Evolutionary conservation across 345 rosid genomes (phyloP).

Genomic region (Citropsis articulata): DNA sequence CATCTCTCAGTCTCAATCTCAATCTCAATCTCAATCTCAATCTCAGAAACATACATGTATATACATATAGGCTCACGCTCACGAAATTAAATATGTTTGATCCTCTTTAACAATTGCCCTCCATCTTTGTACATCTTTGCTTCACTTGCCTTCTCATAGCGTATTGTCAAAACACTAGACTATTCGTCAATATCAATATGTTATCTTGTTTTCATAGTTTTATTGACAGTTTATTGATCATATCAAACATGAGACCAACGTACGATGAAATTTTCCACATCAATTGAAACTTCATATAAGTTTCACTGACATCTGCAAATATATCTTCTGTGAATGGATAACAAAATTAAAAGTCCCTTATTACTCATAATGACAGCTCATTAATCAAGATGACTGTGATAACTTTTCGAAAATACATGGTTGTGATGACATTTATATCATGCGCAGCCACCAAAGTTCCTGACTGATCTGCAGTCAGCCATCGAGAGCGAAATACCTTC

Average conservation of each 20-base stretch:
- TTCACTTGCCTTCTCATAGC: background rate
- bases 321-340: background rate
- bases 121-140: background rate
- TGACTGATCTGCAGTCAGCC: constrained; percentile 49
- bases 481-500: constrained; percentile 35
- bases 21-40: background rate
- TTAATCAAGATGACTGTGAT: background rate
- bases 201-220: too few species aligned
- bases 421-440: background rate
- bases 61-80: too few species aligned
- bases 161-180: background rate
- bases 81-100: too few species aligned
- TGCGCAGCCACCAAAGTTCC: constrained; percentile 45
- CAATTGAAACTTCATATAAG: background rate
- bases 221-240: background rate
- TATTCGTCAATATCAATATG: too few species aligned
- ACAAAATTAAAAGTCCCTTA: background rate
- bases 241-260: background rate
- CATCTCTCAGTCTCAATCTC: background rate
- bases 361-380: background rate
- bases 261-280: too few species aligned
- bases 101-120: background rate
- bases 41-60: too few species aligned
- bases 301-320: background rate
- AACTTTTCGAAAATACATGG: too few species aligned